phyloP scores from a whole-genome alignment of 257 asterid genomes.

The Rehmannia glutinosa region DNA sequence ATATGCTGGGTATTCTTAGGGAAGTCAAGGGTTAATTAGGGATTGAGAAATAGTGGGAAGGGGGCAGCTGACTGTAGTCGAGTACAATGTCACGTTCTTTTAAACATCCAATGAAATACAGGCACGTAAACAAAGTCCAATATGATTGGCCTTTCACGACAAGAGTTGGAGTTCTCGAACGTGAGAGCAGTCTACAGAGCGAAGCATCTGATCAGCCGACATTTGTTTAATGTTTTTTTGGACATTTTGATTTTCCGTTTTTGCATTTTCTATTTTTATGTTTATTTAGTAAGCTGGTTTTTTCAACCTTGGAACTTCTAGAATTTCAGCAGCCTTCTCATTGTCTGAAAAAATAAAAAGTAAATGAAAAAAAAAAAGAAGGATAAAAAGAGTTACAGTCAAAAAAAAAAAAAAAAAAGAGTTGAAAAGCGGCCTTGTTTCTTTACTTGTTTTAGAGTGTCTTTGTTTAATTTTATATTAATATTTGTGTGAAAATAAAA shows the following conservation, averaged over 20 bases:
- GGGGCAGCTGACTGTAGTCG: not conserved
- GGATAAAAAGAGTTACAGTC: too few species aligned
- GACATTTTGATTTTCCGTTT: not conserved
- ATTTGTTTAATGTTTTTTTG: not conserved
- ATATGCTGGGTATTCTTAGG: conserved; percentile 20
- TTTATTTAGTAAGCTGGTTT: not conserved
- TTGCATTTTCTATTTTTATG: not conserved
- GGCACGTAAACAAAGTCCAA: conserved; percentile 1
- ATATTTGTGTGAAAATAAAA: too few species aligned
- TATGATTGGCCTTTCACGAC: not conserved
- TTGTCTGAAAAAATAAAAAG: not conserved
- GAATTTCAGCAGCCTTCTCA: conserved; percentile 1
- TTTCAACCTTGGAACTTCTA: conserved; percentile 3
- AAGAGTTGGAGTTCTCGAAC: not conserved
- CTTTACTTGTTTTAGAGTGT: too few species aligned
- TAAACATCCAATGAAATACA: not conserved
- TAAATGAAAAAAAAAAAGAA: too few species aligned
- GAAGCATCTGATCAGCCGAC: conserved; percentile 25
- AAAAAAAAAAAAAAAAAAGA: too few species aligned
- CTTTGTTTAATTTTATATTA: too few species aligned
- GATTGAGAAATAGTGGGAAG: not conserved
- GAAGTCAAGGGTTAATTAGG: conserved; percentile 24
- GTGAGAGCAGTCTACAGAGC: not conserved
- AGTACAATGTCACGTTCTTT: not conserved
- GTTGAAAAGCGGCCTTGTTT: not conserved